Percentiles rank a stretch among this genome's conserved stretches.
Evolutionary conservation across 495 filamentous ascomycete species (phyloP).

Genomic region (Friedmanniomyces simplex): DNA sequence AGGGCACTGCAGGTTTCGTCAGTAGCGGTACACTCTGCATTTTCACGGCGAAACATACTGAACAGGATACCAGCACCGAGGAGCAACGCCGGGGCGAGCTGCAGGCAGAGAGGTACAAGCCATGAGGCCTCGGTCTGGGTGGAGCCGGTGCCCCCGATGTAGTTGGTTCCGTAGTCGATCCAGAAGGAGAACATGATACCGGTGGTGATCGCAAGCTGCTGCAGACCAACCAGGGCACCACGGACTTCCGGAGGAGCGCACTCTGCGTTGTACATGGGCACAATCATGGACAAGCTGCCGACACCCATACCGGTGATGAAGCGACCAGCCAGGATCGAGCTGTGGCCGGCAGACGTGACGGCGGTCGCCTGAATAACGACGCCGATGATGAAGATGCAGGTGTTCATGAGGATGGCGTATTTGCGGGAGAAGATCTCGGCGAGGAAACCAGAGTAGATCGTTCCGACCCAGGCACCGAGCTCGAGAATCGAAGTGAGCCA

Average conservation of each 20-base stretch:
- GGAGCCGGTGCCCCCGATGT: slow-evolving; percentile 57
- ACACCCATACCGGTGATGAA: slow-evolving; percentile 70
- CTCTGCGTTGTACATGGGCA: slow-evolving; percentile 61
- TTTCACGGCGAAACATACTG: neutral
- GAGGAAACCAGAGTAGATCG: slow-evolving; percentile 63
- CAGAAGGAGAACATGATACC: slow-evolving; percentile 80
- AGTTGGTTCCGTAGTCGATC: slow-evolving; percentile 57
- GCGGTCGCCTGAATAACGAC: slow-evolving; percentile 64
- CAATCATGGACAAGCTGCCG: slow-evolving; percentile 55
- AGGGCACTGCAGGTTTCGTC: slow-evolving; percentile 44
- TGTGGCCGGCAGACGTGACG: slow-evolving; percentile 40
- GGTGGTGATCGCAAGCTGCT: slow-evolving; percentile 73
- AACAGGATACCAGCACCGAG: slow-evolving; percentile 58
- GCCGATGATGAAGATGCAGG: slow-evolving; percentile 63
- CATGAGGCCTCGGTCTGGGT: slow-evolving; percentile 50
- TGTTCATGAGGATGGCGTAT: slow-evolving; percentile 60
- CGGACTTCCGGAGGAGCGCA: slow-evolving; percentile 53
- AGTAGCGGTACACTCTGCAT: too few species aligned
- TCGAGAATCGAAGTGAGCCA: slow-evolving; percentile 75
- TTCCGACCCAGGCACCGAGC: slow-evolving; percentile 73
- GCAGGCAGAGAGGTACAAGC: slow-evolving; percentile 31
- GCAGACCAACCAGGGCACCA: slow-evolving; percentile 63
- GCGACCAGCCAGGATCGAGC: slow-evolving; percentile 59
- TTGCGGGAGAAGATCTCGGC: slow-evolving; percentile 67
- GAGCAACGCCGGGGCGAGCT: slow-evolving; percentile 30